Evolutionary conservation across 163 green algal species (phyloP), one percentile per base, ranked within the genome.

Genomic region (Scenedesmus sp.): DNA sequence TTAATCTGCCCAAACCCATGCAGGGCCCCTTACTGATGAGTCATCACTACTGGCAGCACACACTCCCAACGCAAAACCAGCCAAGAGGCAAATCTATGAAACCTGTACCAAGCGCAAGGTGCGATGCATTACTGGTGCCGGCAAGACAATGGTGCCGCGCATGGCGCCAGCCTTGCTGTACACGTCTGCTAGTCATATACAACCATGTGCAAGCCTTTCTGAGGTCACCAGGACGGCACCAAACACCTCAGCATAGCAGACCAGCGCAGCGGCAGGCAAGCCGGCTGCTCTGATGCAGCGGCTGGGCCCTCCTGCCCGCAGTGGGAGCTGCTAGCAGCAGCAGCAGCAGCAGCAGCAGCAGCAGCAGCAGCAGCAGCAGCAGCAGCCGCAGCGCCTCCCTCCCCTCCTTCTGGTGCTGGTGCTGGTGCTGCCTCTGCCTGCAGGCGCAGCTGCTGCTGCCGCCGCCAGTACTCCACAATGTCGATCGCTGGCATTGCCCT

Each of bases 401-500:
- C 34, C 34, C 34, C 34, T 46, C 34, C 34, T 46, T 46, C 34
- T 79, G 70, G 10, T 52, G 70, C 70, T 52, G 70, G 6, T 15
- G 70, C 70, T 52, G 70, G 6, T 52, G 70, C 46, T 13, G 70
- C 23, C 5, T 79, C 70, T 52, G 70, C 70, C 70, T 79, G 70
- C 70, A 79, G 70, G 23, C 70, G 70, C 23, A 15, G 70, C 70
- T 52, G 70, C 70, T 79, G 70, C 70, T 79, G 70, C 70, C 5
- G 70, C 6, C 70, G 70, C 70, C 70, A 79, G 70, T 79, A 13
- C 70, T 79, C 70, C 23, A 79, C 70, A 79, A 79, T 79, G 70
- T 79, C 70, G 46, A 79, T 23, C 13, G 23, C 23, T 23, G 70
- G 70, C 70, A 79, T 52, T 23, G 23, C 46, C 23, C 23, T 52